A percentile compares a stretch with the other conserved stretches of the same genome.
Evolutionary conservation across 306 rosid species (phyloP).

Genomic region (Prosopis cineraria): DNA sequence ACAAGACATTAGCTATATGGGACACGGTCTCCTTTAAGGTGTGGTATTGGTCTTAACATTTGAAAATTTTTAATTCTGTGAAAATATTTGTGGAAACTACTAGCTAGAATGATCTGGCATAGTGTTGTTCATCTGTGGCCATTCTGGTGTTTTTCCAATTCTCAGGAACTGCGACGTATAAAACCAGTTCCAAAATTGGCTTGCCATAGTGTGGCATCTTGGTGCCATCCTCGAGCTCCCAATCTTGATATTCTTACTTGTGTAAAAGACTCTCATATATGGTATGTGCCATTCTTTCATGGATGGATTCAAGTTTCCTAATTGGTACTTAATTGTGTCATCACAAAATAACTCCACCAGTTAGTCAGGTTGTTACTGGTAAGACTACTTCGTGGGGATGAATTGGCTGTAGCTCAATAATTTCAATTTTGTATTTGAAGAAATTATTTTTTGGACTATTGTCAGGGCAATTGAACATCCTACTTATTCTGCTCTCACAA

Average conservation of each 20-base stretch:
- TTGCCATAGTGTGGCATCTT: slow-evolving; percentile 98
- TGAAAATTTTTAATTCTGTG: slow-evolving; percentile 15
- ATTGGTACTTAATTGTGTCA: slow-evolving; percentile 4
- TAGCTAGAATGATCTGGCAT: slow-evolving; percentile 37
- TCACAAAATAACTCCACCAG: neutral
- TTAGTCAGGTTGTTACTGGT: neutral
- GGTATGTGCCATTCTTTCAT: slow-evolving; percentile 50
- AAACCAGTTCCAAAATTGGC: slow-evolving; percentile 96
- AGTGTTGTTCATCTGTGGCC: neutral
- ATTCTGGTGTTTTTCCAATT: slow-evolving; percentile 30
- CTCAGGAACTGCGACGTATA: slow-evolving; percentile 92
- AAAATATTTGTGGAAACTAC: slow-evolving; percentile 20
- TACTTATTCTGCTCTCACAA: slow-evolving; percentile 94
- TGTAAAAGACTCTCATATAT: slow-evolving; percentile 96
- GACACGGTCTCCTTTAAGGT: slow-evolving; percentile 97
- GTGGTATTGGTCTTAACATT: slow-evolving; percentile 49
- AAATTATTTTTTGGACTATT: slow-evolving; percentile 32
- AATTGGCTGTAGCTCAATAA: slow-evolving; percentile 5
- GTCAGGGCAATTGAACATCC: slow-evolving; percentile 98
- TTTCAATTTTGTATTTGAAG: slow-evolving; percentile 27
- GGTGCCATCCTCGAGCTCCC: slow-evolving; percentile 99
- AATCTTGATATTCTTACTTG: slow-evolving; percentile 97
- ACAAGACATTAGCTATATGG: slow-evolving; percentile 98
- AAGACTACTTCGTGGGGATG: neutral
- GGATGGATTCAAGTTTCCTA: slow-evolving; percentile 32